Base-by-base conservation (phyloP, 164 flowering plant species). In the Buxus sempervirens region DNA sequence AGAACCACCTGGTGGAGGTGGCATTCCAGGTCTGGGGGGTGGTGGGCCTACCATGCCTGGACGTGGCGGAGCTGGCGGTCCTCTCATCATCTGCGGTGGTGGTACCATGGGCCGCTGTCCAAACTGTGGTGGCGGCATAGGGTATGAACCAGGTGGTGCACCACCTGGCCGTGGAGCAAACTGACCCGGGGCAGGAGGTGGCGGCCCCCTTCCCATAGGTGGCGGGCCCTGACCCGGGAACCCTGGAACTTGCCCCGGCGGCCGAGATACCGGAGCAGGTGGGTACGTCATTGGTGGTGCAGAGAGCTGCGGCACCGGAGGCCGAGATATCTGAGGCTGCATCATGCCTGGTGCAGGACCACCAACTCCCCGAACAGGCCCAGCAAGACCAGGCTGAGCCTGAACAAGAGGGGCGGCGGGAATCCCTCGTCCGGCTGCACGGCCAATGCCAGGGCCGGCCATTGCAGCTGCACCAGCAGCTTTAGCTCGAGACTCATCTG, bases 261-360 rank as follows among this genome's bases (percentile, higher is more conserved):
- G 93, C 0, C 91, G 84, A 2, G 83, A 71, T 8, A 81, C 75
- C 1, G 90, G 90, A 6, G 83, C 74, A 2, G 81, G 62, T 0
- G 92, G 92, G 67, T 90, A 89, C 13, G 71, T 53, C 71, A 90
- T 73, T 0, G 92, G 85, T 9, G 97, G 95, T 0, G 87, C 88
- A 0, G 86, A 79, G 0, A 86, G 80, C 71, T 88, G 81, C 1
- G 90, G 80, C 4, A 83, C 54, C 0, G 87, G 86, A 0, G 97
- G 98, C 13, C 98, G 77, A 0, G 91, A 78, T 28, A 90, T 82
- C 85, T 91, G 97, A 0, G 98, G 98, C 84, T 91, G 98, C 98
- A 94, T 94, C 98, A 94, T 94, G 5, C 91, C 91, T 0, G 97
- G 97, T 0, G 98, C 86, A 0, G 98, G 98, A 0, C 98, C 98